Evolutionary conservation across 2,329 filamentous ascomycete genomes (phyloP).

Genomic region (Curvularia sp.): DNA sequence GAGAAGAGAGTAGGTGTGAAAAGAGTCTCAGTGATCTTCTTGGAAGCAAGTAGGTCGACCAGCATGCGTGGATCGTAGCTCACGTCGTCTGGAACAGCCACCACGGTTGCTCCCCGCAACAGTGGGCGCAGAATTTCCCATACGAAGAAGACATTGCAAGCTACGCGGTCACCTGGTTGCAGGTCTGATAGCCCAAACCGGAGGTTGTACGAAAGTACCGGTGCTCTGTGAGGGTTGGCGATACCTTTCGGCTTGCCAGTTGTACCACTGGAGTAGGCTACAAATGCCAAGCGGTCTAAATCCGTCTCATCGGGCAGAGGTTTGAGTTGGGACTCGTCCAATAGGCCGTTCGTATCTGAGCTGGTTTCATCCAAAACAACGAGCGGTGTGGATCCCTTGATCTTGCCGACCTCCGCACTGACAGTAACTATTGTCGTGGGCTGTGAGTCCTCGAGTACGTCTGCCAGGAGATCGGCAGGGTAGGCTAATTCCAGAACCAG

Average conservation of each 20-base stretch:
- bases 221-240: conserved; percentile 76
- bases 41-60: conserved; percentile 71
- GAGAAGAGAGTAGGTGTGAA: conserved; percentile 84
- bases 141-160: conserved; percentile 88
- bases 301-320: conserved; percentile 69
- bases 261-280: conserved; percentile 81
- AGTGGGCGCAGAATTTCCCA: conserved; percentile 84
- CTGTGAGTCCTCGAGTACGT: conserved; percentile 77
- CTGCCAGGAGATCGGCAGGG: conserved; percentile 73
- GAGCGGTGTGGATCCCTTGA: conserved; percentile 68
- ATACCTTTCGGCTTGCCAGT: conserved; percentile 84
- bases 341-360: conserved; percentile 30
- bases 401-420: conserved; percentile 67
- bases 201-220: conserved; percentile 75
- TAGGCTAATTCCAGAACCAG: conserved; percentile 82
- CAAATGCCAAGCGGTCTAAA: conserved; percentile 76
- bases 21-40: conserved; percentile 76
- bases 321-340: conserved; percentile 55
- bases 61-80: conserved; percentile 80
- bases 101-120: conserved; percentile 75
- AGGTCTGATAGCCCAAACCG: conserved; percentile 75
- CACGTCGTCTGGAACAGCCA: conserved; percentile 75
- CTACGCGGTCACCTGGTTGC: conserved; percentile 74
- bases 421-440: conserved; percentile 75
- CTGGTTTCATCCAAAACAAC: conserved; percentile 66